Evolutionary conservation across 106 monocot genomes (phyloP).

Genomic region (Xerophyta viscosa): DNA sequence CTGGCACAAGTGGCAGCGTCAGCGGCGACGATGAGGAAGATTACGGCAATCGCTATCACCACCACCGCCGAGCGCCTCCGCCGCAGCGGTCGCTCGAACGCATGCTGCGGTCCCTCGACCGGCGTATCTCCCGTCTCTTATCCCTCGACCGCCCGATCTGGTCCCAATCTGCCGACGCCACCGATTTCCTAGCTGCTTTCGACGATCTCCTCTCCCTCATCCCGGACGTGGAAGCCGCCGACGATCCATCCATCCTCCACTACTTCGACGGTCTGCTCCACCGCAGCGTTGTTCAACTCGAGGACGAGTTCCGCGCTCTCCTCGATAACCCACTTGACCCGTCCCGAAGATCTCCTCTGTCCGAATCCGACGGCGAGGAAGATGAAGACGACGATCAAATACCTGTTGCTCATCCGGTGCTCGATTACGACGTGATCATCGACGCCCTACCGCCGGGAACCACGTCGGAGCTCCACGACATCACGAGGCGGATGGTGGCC

Average conservation of each 20-base stretch:
- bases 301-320: slow-evolving; percentile 71
- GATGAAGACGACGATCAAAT: slow-evolving; percentile 22
- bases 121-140: slow-evolving; percentile 42
- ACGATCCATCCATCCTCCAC: slow-evolving; percentile 21
- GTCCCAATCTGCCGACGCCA: slow-evolving; percentile 55
- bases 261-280: slow-evolving; percentile 63
- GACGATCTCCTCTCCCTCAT: slow-evolving; percentile 47
- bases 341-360: background rate
- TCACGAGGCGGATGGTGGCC: slow-evolving; percentile 45
- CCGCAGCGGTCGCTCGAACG: slow-evolving; percentile 13
- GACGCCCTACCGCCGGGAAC: slow-evolving; percentile 65
- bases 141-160: slow-evolving; percentile 55
- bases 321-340: slow-evolving; percentile 35
- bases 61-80: slow-evolving; percentile 1
- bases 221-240: slow-evolving; percentile 16
- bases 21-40: background rate
- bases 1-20: background rate
- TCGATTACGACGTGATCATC: slow-evolving; percentile 50
- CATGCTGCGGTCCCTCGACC: slow-evolving; percentile 39
- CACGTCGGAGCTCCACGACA: slow-evolving; percentile 44
- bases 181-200: slow-evolving; percentile 58
- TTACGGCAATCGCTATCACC: no score
- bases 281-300: slow-evolving; percentile 56
- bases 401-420: slow-evolving; percentile 50
- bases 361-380: slow-evolving; percentile 21